Evolutionary conservation across 2,329 filamentous ascomycete species (phyloP).

Genomic region (Colletotrichum lupini): DNA sequence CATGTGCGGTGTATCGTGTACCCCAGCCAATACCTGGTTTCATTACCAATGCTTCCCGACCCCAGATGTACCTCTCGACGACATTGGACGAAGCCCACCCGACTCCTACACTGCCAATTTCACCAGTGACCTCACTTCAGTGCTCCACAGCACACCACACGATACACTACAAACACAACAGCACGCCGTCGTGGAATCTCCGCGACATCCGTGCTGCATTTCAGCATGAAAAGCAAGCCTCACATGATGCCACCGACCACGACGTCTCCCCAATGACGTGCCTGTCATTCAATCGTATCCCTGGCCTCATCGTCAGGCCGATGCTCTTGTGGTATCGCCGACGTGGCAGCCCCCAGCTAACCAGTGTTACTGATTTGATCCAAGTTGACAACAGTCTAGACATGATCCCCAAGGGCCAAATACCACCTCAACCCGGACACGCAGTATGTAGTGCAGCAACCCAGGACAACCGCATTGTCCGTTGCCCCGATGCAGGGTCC

Average conservation of each 20-base stretch:
- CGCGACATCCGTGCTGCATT: neutral
- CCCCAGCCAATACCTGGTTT: constrained; percentile 3
- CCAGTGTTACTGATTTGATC: neutral
- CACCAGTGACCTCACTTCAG: neutral
- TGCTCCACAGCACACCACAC: neutral
- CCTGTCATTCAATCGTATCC: neutral
- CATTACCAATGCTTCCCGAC: constrained; percentile 9
- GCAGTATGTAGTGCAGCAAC: neutral
- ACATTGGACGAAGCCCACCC: constrained; percentile 12
- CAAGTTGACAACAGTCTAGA: constrained; percentile 8
- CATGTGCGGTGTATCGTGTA: no score
- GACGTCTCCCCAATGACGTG: neutral
- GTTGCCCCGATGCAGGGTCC: constrained; percentile 7
- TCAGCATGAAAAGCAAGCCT: neutral
- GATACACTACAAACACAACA: neutral
- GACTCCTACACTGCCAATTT: neutral
- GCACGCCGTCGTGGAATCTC: neutral
- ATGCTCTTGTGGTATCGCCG: neutral
- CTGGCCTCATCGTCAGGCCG: neutral
- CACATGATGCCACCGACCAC: neutral
- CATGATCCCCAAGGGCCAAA: neutral
- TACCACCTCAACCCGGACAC: neutral
- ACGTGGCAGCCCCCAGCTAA: neutral
- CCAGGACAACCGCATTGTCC: constrained; percentile 1
- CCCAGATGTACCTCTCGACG: neutral